phyloP scores from a whole-genome alignment of 2,329 filamentous ascomycete species.

The Apiospora hydei region DNA sequence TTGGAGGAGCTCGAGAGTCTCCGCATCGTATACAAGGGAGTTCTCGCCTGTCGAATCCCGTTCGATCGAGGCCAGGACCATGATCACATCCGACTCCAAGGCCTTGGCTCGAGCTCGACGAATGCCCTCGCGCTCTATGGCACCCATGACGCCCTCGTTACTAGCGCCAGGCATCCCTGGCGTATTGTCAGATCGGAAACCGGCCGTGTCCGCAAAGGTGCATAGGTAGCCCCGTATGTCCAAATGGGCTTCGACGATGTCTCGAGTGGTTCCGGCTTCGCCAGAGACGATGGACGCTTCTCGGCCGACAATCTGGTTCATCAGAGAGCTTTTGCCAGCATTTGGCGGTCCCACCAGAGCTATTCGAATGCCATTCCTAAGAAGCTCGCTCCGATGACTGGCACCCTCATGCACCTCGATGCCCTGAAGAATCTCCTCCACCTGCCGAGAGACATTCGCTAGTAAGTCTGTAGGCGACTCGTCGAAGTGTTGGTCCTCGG shows the following conservation, averaged over 20 bases:
- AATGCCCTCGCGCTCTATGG: slow-evolving; percentile 89
- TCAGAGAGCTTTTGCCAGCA: slow-evolving; percentile 90
- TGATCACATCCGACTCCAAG: slow-evolving; percentile 81
- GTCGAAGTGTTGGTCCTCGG: slow-evolving; percentile 96
- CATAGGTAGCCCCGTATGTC: slow-evolving; percentile 91
- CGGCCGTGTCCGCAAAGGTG: slow-evolving; percentile 94
- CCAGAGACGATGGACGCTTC: slow-evolving; percentile 95
- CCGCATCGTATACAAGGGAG: slow-evolving; percentile 59
- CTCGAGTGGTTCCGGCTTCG: slow-evolving; percentile 91
- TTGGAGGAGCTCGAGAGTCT: slow-evolving; percentile 53
- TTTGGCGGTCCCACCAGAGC: slow-evolving; percentile 92
- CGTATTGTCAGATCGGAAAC: slow-evolving; percentile 66
- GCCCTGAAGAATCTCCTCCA: slow-evolving; percentile 65
- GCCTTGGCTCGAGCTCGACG: slow-evolving; percentile 83
- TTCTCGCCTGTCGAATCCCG: slow-evolving; percentile 41
- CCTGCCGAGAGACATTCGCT: slow-evolving; percentile 70
- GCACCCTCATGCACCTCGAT: slow-evolving; percentile 77
- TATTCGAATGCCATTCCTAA: slow-evolving; percentile 85
- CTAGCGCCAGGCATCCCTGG: slow-evolving; percentile 28
- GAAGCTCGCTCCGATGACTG: slow-evolving; percentile 80
- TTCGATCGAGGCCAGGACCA: slow-evolving; percentile 82
- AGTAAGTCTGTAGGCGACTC: slow-evolving; percentile 80
- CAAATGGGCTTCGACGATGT: slow-evolving; percentile 90
- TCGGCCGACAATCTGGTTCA: slow-evolving; percentile 88
- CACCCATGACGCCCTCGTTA: slow-evolving; percentile 61